Evolutionary conservation across 2,329 filamentous ascomycete species (phyloP).

Genomic region (Colletotrichum tabaci): DNA sequence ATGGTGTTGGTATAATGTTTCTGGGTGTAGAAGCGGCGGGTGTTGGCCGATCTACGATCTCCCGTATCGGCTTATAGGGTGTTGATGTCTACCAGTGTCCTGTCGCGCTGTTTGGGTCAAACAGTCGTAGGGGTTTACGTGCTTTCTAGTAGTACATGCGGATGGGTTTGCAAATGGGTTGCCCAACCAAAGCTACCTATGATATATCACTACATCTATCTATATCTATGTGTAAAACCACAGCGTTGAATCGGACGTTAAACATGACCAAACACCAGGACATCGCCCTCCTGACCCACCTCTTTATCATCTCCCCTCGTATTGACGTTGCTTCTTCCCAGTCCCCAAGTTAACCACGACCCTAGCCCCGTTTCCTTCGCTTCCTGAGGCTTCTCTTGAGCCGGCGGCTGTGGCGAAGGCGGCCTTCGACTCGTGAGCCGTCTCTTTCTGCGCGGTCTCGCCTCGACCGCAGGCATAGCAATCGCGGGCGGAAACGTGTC

Average conservation of each 20-base stretch:
- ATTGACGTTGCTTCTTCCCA: background rate
- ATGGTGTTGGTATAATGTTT: too few species aligned
- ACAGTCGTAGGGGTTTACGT: too few species aligned
- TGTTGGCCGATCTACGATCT: too few species aligned
- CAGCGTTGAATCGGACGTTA: background rate
- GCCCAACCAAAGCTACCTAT: too few species aligned
- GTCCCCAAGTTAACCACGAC: slow-evolving; percentile 18
- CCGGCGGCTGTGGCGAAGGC: background rate
- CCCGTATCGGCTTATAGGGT: too few species aligned
- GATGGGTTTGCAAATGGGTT: too few species aligned
- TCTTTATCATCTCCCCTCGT: background rate
- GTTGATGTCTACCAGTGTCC: too few species aligned
- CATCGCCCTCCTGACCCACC: background rate
- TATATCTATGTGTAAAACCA: too few species aligned
- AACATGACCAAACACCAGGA: slow-evolving; percentile 4
- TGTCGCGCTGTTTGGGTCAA: too few species aligned
- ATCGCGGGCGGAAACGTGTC: slow-evolving; percentile 1
- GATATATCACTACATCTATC: too few species aligned
- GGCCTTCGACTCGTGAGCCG: slow-evolving; percentile 34
- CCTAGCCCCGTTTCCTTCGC: background rate
- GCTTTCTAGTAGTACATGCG: too few species aligned
- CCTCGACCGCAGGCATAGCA: slow-evolving; percentile 15
- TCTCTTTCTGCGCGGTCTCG: slow-evolving; percentile 40
- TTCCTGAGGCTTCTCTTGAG: background rate
- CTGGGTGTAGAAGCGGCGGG: too few species aligned